phyloP scores from a whole-genome alignment of 768 basidiomycete genomes.

The Psilocybe tampanensis region DNA sequence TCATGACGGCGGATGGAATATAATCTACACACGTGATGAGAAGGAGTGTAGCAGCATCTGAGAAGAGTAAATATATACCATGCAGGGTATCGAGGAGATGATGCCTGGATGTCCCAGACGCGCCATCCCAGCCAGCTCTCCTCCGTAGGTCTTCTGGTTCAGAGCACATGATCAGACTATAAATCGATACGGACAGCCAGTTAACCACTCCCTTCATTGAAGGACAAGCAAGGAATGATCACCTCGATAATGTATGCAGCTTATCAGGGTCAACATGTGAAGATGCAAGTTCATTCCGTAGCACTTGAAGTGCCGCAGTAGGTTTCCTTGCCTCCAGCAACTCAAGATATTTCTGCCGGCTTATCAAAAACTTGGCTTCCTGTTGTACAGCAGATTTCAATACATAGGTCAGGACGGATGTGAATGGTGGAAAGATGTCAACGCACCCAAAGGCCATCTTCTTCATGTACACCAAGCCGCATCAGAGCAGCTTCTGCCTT shows the following conservation, averaged over 20 bases:
- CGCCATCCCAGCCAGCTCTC: constrained; percentile 89
- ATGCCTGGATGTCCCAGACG: constrained; percentile 74
- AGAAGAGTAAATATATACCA: constrained; percentile 47
- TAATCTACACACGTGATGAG: constrained; percentile 52
- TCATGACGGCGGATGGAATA: constrained; percentile 91
- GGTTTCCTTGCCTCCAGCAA: constrained; percentile 81
- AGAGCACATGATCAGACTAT: constrained; percentile 90
- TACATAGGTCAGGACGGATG: constrained; percentile 1
- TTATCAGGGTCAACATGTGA: constrained; percentile 78
- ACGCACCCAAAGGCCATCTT: constrained; percentile 71
- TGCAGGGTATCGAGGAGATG: constrained; percentile 80
- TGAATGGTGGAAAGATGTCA: not conserved
- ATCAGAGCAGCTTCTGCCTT: constrained; percentile 73
- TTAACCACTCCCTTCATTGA: constrained; percentile 17
- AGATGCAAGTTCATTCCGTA: constrained; percentile 89
- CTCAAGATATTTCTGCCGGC: constrained; percentile 96
- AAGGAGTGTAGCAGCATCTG: not conserved
- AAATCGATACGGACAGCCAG: not conserved
- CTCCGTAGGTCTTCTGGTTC: constrained; percentile 81
- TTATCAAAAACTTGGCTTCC: constrained; percentile 86
- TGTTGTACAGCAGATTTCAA: constrained; percentile 33
- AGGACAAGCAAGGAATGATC: constrained; percentile 9
- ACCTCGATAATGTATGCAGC: constrained; percentile 90
- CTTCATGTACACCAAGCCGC: constrained; percentile 68
- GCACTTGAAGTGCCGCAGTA: constrained; percentile 79